These are phyloP conservation scores for Solanum clarkiae DNA, from an alignment of 257 asterid genomes.

Conservation along the genomic window DNA sequence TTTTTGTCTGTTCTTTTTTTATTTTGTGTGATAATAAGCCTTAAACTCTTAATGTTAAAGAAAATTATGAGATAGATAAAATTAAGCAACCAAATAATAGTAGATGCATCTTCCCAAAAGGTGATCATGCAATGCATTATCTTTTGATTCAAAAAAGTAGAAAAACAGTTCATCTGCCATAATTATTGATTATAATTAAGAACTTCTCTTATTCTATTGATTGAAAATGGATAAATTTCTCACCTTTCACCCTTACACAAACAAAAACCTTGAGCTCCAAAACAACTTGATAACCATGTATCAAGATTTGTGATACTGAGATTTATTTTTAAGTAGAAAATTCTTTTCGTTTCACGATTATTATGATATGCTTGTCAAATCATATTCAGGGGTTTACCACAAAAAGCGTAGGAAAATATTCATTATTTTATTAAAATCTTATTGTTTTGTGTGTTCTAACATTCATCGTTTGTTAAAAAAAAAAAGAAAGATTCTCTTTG, in stretches of 20 bases:
- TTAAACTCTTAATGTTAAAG: not conserved
- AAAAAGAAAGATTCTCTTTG: not conserved
- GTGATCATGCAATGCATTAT: not conserved
- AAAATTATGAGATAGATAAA: not conserved
- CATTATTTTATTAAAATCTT: not conserved
- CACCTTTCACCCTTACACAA: not conserved
- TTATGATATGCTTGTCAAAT: not conserved
- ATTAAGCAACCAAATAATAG: not conserved
- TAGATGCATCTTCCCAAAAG: not conserved
- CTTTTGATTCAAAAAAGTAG: not conserved
- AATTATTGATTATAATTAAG: not conserved
- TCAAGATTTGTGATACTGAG: not conserved
- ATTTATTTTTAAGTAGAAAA: not conserved
- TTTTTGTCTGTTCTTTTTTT: not conserved
- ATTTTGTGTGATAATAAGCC: not conserved
- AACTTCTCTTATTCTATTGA: not conserved
- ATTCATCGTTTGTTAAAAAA: conserved; percentile 3
- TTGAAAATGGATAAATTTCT: not conserved
- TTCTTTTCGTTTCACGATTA: not conserved
- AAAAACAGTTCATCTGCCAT: not conserved
- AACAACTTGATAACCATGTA: not conserved
- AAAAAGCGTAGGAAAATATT: no score
- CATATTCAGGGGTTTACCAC: not conserved
- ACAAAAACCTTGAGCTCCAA: not conserved
- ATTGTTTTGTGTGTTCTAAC: not conserved